phyloP scores from a whole-genome alignment of 805 yeast species.

The Hanseniaspora lachancei region DNA sequence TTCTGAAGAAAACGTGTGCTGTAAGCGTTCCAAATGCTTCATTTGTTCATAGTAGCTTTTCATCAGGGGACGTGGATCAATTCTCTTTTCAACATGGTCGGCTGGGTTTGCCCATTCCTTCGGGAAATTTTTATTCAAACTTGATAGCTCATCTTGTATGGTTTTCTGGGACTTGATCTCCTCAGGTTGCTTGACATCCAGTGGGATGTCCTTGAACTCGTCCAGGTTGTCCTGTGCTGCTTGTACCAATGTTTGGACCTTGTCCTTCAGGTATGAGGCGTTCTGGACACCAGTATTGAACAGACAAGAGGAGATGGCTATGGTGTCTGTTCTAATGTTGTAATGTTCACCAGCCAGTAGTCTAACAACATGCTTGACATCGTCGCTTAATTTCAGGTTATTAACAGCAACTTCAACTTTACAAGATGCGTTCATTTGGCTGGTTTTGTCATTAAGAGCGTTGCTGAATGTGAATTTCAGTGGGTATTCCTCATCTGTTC shows the following conservation, averaged over 20 bases:
- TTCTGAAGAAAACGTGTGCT: slow-evolving; percentile 3
- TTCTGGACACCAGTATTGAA: slow-evolving; percentile 76
- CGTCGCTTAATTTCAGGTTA: slow-evolving; percentile 34
- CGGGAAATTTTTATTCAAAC: slow-evolving; percentile 45
- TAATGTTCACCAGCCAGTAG: slow-evolving; percentile 69
- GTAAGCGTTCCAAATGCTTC: slow-evolving; percentile 11
- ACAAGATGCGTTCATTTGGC: slow-evolving; percentile 55
- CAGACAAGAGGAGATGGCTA: slow-evolving; percentile 52
- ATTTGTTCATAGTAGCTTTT: slow-evolving; percentile 11
- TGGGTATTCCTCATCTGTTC: slow-evolving; percentile 34
- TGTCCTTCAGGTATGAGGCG: slow-evolving; percentile 55
- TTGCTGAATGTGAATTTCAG: slow-evolving; percentile 59
- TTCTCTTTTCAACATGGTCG: slow-evolving; percentile 34
- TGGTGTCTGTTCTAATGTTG: slow-evolving; percentile 42
- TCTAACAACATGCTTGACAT: slow-evolving; percentile 59
- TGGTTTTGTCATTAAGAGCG: slow-evolving; percentile 54
- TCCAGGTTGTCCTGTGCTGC: slow-evolving; percentile 54
- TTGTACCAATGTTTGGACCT: slow-evolving; percentile 44
- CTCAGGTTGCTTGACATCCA: slow-evolving; percentile 57
- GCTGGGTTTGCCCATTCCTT: slow-evolving; percentile 66
- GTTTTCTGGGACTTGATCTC: slow-evolving; percentile 12
- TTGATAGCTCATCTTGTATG: slow-evolving; percentile 34
- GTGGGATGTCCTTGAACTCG: slow-evolving; percentile 62
- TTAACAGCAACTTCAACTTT: slow-evolving; percentile 38
- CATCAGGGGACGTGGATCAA: slow-evolving; percentile 5